Base-by-base conservation (phyloP, 2,329 filamentous ascomycete species). In the Emergomyces pasteurianus region DNA sequence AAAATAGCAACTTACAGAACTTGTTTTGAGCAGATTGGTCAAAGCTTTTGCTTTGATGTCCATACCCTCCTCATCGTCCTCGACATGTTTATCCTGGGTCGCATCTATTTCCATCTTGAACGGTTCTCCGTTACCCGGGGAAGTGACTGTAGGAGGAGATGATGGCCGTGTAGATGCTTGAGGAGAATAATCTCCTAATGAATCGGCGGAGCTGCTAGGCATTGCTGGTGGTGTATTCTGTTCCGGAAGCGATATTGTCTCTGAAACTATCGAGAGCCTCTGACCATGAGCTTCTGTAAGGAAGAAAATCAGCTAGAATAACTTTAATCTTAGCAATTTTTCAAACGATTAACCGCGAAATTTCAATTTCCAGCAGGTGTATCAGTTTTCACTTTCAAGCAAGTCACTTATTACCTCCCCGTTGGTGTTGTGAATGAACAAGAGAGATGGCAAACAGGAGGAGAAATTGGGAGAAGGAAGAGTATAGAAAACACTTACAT, bases 21-120 rank as follows among this genome's bases (percentile, higher is more conserved):
- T 78, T 1, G 76, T 78, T 60, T 78, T 76, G 43, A 79, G 64
- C 34, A 79, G 63, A 62, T 77, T 75, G 63, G 76, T 78, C 54
- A 78, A 66, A 8, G 75, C 77, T 60, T 74, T 76, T 2, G 75
- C 73, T 63, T 77, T 76, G 23, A 69, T 68, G 64, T 78, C 75
- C 72, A 78, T 74, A 7, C 69, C 75, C 58, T 77, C 75, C 2
- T 70, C 68, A 2, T 70, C 66, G 23, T 65, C 64, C n/a, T 71
- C 67, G 26, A 64, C 62, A 21, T 63, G 63, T 43, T 68, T 60
- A 14, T 67, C 57, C 49, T 36, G 28, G 58, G 53, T 38, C 12
- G 38, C 52, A 28, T 60, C 46, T 54, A 52, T 23, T 28, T 63
- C 59, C 58, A 64, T 59, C 21, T 58, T 61, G 38, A 58, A 40